A percentile compares a stretch with the other conserved stretches of the same genome.
These are phyloP conservation scores for Oropetium thomaeum DNA, from an alignment of 176 grass and related monocot genomes.

Conservation along the genomic window DNA sequence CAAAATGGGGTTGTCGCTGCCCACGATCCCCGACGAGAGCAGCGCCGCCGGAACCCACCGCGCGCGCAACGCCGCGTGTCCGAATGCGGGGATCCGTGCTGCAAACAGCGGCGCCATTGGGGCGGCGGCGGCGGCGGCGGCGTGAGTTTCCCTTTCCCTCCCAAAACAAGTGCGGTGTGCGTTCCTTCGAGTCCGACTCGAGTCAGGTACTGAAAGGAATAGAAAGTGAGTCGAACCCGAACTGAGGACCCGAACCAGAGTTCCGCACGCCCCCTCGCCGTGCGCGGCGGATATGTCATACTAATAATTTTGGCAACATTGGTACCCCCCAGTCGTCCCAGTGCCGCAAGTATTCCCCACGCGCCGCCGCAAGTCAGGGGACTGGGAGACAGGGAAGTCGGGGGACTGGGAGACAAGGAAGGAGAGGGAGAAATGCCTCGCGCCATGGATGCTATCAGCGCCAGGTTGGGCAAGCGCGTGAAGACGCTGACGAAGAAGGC, in stretches of 20 bases:
- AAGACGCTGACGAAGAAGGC: background rate
- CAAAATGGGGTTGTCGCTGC: constrained; percentile 65
- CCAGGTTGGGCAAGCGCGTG: background rate
- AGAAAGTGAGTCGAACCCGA: background rate
- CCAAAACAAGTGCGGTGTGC: background rate
- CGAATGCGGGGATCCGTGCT: constrained; percentile 15
- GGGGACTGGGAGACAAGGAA: background rate
- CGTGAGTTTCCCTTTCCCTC: constrained; percentile 8
- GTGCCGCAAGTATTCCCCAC: background rate
- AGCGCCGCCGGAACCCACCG: constrained; percentile 14
- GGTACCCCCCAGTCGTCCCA: too few species aligned
- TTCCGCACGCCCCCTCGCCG: background rate
- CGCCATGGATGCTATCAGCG: background rate
- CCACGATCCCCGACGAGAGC: constrained; percentile 53
- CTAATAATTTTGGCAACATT: too few species aligned
- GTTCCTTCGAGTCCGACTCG: background rate
- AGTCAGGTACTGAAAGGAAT: background rate
- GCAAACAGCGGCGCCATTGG: constrained; percentile 40
- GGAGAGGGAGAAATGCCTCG: constrained; percentile 7
- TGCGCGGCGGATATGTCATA: background rate
- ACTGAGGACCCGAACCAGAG: background rate
- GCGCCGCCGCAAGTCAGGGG: background rate
- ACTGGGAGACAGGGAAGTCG: background rate
- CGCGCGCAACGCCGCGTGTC: constrained; percentile 8
- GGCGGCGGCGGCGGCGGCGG: constrained; percentile 10